phyloP scores from a whole-genome alignment of 2,329 filamentous ascomycete genomes.

The Boeremia exigua region DNA sequence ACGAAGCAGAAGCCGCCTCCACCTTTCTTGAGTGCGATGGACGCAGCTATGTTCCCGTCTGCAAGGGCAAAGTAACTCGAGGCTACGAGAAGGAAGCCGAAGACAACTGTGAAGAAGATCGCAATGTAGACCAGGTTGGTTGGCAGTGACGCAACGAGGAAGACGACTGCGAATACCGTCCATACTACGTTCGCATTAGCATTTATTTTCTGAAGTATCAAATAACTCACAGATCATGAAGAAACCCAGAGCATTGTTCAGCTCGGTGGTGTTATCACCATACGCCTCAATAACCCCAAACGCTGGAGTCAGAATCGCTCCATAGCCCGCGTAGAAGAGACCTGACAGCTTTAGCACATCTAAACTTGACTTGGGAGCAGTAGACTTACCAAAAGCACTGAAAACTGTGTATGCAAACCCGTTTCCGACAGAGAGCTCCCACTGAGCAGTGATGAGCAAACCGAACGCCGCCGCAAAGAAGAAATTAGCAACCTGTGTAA shows the following conservation, averaged over 20 bases:
- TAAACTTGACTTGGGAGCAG: neutral
- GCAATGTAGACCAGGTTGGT: constrained; percentile 57
- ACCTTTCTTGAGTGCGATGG: constrained; percentile 51
- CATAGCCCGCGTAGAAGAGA: constrained; percentile 59
- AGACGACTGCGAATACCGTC: constrained; percentile 56
- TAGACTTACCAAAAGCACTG: constrained; percentile 57
- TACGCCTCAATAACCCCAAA: constrained; percentile 56
- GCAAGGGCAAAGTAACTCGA: constrained; percentile 56
- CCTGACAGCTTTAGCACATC: constrained; percentile 31
- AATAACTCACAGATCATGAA: constrained; percentile 53
- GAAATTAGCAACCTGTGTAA: constrained; percentile 55
- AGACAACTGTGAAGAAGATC: constrained; percentile 57
- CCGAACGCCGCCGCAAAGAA: constrained; percentile 61
- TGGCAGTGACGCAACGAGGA: constrained; percentile 54
- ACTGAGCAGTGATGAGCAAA: constrained; percentile 62
- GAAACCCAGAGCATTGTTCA: constrained; percentile 59
- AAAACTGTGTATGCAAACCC: constrained; percentile 62
- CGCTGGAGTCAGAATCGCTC: constrained; percentile 55
- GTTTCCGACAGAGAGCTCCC: constrained; percentile 61
- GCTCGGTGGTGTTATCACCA: constrained; percentile 50
- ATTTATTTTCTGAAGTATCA: neutral
- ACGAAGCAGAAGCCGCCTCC: constrained; percentile 57
- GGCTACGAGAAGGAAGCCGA: constrained; percentile 53
- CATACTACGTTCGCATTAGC: constrained; percentile 45
- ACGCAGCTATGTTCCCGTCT: constrained; percentile 48